These are phyloP conservation scores for Nannochloropsis granulata DNA, from an alignment of 108 stramenopile genomes.

Conservation along the genomic window DNA sequence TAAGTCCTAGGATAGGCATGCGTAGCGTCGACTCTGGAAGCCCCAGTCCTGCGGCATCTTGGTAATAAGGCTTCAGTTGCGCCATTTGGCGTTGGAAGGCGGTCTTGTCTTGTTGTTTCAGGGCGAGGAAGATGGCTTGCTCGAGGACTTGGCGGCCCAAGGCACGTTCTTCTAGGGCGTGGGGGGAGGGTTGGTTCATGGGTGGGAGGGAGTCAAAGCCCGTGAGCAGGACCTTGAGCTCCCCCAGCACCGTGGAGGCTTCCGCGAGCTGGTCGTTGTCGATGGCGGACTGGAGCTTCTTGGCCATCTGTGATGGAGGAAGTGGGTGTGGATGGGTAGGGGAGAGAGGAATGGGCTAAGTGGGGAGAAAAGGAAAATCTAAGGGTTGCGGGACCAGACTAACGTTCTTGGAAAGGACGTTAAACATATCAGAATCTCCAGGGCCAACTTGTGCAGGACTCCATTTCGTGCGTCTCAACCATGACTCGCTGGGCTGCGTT, in stretches of 20 bases:
- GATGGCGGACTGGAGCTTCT: not conserved
- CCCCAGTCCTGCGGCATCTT: not conserved
- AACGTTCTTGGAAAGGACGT: no score
- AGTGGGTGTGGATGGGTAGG: not conserved
- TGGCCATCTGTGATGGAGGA: not conserved
- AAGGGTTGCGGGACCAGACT: no score
- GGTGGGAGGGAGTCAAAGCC: not conserved
- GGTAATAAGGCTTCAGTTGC: conserved; percentile 32
- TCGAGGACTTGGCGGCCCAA: not conserved
- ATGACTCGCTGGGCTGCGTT: no score
- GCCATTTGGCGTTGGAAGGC: conserved; percentile 2
- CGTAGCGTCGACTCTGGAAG: conserved; percentile 20
- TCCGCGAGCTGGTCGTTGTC: not conserved
- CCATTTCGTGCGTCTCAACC: no score
- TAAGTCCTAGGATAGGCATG: conserved; percentile 27
- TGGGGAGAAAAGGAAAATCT: no score
- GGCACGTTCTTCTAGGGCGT: not conserved
- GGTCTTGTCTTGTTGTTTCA: conserved; percentile 1
- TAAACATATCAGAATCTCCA: no score
- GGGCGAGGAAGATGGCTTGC: conserved; percentile 5
- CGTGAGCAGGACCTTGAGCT: not conserved
- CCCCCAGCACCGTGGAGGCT: not conserved
- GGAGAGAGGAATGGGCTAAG: not conserved
- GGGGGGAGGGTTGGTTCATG: not conserved
- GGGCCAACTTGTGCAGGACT: no score